Evolutionary conservation across 2,329 filamentous ascomycete species (phyloP), one percentile per base, ranked within the genome.

Genomic region (Chaetomium globosum): DNA sequence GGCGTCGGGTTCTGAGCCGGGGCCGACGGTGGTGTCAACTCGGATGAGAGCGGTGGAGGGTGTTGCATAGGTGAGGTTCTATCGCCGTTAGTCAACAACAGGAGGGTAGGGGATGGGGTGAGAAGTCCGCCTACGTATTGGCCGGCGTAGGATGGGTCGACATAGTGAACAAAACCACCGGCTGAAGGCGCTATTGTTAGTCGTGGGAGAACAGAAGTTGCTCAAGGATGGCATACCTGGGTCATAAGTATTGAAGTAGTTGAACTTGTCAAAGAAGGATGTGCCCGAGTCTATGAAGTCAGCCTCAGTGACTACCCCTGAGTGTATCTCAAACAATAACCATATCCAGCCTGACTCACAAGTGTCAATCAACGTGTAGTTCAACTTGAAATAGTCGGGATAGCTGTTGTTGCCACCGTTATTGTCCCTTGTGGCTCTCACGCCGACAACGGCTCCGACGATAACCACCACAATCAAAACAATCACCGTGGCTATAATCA

Each of bases 41-140:
- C 78, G 80, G 33, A 90, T 73, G 21, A 89, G 71, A 10, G 86
- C 87, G 0, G 83, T 80, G 48, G 77, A 75, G 1, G 78, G 71
- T 1, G 82, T 81, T 6, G 86, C 84, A 70, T 85, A 85, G 0
- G 88, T 90, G 36, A 90, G 80, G 75, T 90, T 90, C 82, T 85
- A 58, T 43, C 28, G 16, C 9, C 39, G 64, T 56, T 48, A 46
- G 23, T 36, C 0, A 13, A n/a, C 21, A n/a, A n/a, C 43, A 16
- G 13, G 36, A 23, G 30, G 28, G 39, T 4, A 55, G 2, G 33
- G 30, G 33, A 48, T 12, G 36, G 21, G 58, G 58, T 19, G n/a
- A 33, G 36, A 3, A 16, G 13, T 21, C 12, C 12, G 31, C 77
- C 68, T 77, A 83, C 82, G 49, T 82, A 75, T 52, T 71, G 71